Percentiles rank a stretch among this genome's conserved stretches.
These are phyloP conservation scores for Udeniomyces megalosporus DNA, from an alignment of 768 basidiomycete genomes.

Conservation along the genomic window DNA sequence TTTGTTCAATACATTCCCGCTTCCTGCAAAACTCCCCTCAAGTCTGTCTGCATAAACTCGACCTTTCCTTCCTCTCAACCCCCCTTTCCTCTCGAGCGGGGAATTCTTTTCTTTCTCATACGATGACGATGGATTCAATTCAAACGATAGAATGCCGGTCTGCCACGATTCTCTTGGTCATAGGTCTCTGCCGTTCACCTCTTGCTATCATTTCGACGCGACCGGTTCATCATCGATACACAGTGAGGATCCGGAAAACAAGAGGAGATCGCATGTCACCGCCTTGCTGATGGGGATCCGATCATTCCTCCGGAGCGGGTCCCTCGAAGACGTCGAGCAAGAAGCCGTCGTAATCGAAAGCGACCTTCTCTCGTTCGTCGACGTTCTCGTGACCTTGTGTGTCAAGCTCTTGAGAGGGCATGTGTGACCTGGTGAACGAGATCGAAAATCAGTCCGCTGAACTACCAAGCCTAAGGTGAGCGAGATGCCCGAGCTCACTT, in stretches of 20 bases:
- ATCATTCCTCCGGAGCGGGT: too few species aligned
- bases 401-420: slow-evolving; percentile 4
- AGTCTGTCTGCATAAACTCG: background rate
- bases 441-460: too few species aligned
- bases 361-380: slow-evolving; percentile 3
- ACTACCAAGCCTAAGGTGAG: background rate
- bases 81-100: background rate
- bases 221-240: too few species aligned
- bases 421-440: background rate
- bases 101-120: too few species aligned
- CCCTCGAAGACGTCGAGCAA: slow-evolving; percentile 3
- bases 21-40: background rate
- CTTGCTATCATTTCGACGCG: too few species aligned
- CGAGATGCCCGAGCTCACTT: slow-evolving; percentile 4
- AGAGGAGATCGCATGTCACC: too few species aligned
- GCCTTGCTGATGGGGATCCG: too few species aligned
- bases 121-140: too few species aligned
- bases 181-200: too few species aligned
- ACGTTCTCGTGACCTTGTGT: background rate
- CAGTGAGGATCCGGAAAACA: too few species aligned
- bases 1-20: background rate
- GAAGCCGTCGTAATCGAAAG: slow-evolving; percentile 10
- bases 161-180: too few species aligned
- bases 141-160: too few species aligned
- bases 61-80: background rate